These are phyloP conservation scores for Fraxinus platypoda DNA, from an alignment of 305 asterid species.

Conservation along the genomic window DNA sequence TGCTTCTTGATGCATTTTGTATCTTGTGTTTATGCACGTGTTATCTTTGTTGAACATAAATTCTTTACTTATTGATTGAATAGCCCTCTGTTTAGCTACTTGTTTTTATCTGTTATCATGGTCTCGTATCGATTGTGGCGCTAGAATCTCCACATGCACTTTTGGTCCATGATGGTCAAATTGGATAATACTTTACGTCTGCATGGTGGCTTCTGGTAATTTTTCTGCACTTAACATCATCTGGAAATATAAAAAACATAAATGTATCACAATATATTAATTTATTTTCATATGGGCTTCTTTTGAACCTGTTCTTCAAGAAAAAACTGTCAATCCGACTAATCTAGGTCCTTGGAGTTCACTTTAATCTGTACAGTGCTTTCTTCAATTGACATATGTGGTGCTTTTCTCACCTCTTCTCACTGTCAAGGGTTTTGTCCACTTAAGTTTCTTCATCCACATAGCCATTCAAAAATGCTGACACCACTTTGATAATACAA, in stretches of 20 bases:
- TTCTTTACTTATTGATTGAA: background rate
- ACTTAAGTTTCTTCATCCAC: background rate
- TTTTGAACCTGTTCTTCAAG: background rate
- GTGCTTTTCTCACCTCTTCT: background rate
- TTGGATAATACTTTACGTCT: background rate
- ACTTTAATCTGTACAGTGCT: background rate
- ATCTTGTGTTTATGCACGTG: background rate
- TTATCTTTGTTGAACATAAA: background rate
- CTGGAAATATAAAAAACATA: background rate
- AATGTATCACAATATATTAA: background rate
- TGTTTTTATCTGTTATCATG: background rate
- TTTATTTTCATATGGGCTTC: background rate
- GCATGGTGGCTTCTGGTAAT: background rate
- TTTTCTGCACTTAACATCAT: background rate
- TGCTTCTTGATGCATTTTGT: constrained; percentile 10
- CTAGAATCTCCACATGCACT: background rate
- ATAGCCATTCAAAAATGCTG: background rate
- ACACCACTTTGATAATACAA: background rate
- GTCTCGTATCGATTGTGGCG: background rate
- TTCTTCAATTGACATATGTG: background rate
- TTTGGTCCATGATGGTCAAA: background rate
- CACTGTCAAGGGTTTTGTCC: background rate
- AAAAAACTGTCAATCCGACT: background rate
- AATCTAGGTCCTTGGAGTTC: background rate
- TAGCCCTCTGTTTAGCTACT: background rate